These are phyloP conservation scores for Eucalyptus leucophloia DNA, from an alignment of 345 rosid genomes.

Conservation along the genomic window DNA sequence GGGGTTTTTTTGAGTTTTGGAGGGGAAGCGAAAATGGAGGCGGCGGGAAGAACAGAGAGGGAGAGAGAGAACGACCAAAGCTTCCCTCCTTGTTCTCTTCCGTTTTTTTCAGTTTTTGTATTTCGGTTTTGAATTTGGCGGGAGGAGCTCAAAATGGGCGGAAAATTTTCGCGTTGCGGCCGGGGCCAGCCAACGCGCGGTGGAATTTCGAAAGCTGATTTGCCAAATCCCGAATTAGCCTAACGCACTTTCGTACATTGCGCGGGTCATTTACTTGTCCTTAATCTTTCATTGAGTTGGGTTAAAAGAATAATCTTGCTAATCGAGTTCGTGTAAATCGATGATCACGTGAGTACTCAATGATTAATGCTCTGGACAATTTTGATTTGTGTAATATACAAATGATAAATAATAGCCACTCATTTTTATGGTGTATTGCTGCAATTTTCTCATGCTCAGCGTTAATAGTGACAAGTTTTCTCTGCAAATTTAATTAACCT, in stretches of 20 bases:
- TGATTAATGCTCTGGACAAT: accelerated
- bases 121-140: not conserved
- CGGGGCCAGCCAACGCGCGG: not conserved
- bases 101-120: not conserved
- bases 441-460: not conserved
- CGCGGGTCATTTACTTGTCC: not conserved
- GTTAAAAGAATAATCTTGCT: not conserved
- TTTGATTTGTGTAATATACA: not conserved
- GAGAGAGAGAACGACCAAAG: not conserved
- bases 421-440: not conserved
- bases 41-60: conserved; percentile 1
- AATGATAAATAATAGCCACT: not conserved
- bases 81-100: not conserved
- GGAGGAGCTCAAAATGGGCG: not conserved
- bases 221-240: not conserved
- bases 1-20: not conserved
- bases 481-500: not conserved
- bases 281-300: not conserved
- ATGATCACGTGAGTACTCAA: accelerated
- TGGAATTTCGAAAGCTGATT: not conserved
- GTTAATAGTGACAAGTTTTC: not conserved
- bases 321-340: not conserved
- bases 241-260: not conserved
- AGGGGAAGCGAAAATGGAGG: not conserved
- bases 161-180: not conserved